phyloP scores from a whole-genome alignment of 305 asterid species.

The Stenogyne calaminthoides region DNA sequence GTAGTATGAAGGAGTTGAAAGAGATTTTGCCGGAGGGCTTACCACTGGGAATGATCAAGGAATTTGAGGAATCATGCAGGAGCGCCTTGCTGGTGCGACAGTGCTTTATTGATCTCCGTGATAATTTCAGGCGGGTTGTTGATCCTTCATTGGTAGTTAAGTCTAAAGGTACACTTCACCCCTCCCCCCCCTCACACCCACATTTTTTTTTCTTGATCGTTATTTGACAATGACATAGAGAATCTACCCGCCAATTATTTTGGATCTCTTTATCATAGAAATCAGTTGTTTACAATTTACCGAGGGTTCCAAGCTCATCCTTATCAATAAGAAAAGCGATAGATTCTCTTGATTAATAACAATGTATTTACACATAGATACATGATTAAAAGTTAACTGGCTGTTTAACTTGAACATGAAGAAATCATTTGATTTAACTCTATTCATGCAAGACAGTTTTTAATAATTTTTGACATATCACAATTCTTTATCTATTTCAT shows the following conservation, averaged over 20 bases:
- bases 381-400: not conserved
- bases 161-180: constrained; percentile 51
- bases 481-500: not conserved
- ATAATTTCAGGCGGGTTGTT: constrained; percentile 73
- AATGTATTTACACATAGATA: not conserved
- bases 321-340: not conserved
- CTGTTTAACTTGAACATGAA: constrained; percentile 4
- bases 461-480: not conserved
- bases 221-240: not conserved
- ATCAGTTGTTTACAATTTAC: not conserved
- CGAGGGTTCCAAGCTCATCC: constrained; percentile 1
- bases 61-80: constrained; percentile 85
- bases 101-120: constrained; percentile 83
- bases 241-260: not conserved
- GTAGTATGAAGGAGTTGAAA: constrained; percentile 68
- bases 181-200: not conserved
- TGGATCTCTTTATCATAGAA: constrained; percentile 1
- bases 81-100: constrained; percentile 81
- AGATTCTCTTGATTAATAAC: constrained; percentile 14
- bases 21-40: constrained; percentile 80
- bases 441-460: constrained; percentile 1
- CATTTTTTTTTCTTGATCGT: constrained; percentile 24
- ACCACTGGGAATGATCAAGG: constrained; percentile 84
- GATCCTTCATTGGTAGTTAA: constrained; percentile 65
- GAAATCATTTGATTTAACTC: not conserved